Percentiles rank a stretch among this genome's conserved stretches.
These are phyloP conservation scores for Aspergillus glaucus DNA, from an alignment of 2,329 filamentous ascomycete species.

Conservation along the genomic window DNA sequence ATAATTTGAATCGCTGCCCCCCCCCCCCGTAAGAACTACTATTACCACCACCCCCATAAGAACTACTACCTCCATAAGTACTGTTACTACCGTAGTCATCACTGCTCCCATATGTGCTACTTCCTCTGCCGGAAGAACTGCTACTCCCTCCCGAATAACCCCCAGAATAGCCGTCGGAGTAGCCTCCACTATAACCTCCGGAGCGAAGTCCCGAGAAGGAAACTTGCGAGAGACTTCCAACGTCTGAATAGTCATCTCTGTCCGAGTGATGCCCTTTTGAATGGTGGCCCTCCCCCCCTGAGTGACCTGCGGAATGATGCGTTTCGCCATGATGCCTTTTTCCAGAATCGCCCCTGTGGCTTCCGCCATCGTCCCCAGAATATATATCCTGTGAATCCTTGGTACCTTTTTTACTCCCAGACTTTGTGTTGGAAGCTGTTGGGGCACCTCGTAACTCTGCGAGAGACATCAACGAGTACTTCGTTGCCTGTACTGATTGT, in stretches of 20 bases:
- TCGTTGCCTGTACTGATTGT: constrained; percentile 1
- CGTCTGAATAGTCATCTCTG: background rate
- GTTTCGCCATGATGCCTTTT: background rate
- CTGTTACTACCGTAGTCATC: too few species aligned
- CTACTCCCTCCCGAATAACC: background rate
- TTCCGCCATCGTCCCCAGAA: background rate
- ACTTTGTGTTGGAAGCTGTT: background rate
- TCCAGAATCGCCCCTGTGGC: background rate
- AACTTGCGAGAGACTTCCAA: background rate
- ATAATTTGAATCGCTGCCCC: too few species aligned
- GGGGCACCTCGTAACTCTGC: background rate
- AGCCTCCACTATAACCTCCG: background rate
- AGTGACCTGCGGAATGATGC: background rate
- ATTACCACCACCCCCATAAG: too few species aligned
- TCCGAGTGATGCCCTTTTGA: background rate
- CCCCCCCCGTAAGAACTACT: too few species aligned
- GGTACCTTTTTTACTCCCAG: background rate
- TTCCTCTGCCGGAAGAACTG: background rate
- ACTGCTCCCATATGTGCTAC: background rate
- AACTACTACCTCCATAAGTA: too few species aligned
- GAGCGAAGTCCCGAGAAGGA: background rate
- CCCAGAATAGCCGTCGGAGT: background rate
- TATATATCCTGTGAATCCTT: background rate
- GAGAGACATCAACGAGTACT: background rate
- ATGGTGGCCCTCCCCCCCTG: background rate